These are phyloP conservation scores for Hypholoma fasciculare DNA, from an alignment of 768 basidiomycete genomes.

Conservation along the genomic window DNA sequence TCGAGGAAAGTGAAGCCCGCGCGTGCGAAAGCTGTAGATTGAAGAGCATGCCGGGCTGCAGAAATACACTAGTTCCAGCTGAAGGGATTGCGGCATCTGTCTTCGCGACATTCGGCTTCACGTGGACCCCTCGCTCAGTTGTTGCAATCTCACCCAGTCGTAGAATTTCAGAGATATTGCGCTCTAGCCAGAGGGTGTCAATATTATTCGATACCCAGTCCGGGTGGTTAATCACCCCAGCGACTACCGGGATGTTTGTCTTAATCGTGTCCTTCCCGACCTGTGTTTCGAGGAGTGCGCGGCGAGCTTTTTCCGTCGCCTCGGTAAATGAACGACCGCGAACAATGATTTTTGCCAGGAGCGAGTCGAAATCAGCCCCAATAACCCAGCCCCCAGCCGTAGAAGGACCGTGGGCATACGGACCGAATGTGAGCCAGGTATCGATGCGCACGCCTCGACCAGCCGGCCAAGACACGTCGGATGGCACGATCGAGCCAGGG, in stretches of 20 bases:
- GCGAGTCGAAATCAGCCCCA: slow-evolving; percentile 83
- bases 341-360: slow-evolving; percentile 84
- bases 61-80: slow-evolving; percentile 9
- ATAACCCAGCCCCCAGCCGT: slow-evolving; percentile 20
- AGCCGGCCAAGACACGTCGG: slow-evolving; percentile 67
- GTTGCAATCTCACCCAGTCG: slow-evolving; percentile 15
- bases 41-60: slow-evolving; percentile 39
- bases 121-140: neutral
- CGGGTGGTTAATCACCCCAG: slow-evolving; percentile 29
- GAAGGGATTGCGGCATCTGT: neutral
- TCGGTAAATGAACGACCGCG: slow-evolving; percentile 82
- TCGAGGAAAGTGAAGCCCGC: neutral
- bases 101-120: neutral
- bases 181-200: slow-evolving; percentile 40
- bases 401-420: slow-evolving; percentile 46
- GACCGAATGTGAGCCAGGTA: slow-evolving; percentile 76
- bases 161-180: slow-evolving; percentile 24
- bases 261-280: slow-evolving; percentile 53
- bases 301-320: slow-evolving; percentile 77
- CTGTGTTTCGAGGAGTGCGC: slow-evolving; percentile 80
- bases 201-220: slow-evolving; percentile 30
- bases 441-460: slow-evolving; percentile 88
- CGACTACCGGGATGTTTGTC: slow-evolving; percentile 32
- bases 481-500: slow-evolving; percentile 79
- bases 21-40: slow-evolving; percentile 26